Evolutionary conservation across 2,329 filamentous ascomycete species (phyloP), one percentile per base, ranked within the genome.

Genomic region (Achaetomium macrosporum): DNA sequence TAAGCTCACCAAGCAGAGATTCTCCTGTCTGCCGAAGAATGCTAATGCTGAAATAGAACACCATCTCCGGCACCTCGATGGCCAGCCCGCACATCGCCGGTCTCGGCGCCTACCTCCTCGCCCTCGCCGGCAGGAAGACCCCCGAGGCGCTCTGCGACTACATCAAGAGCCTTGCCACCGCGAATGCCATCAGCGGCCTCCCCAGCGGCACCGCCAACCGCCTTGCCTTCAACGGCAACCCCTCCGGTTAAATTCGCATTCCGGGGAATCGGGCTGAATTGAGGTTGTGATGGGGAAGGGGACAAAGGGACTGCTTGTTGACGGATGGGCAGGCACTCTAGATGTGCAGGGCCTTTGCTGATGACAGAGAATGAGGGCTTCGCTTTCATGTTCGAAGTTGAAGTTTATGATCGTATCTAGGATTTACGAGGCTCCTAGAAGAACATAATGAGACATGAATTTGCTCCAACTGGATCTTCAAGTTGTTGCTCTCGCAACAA

Each of bases 211-310:
- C 75, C 48, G 60, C 64, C 61, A 82, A 83, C 71, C 62, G 70
- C 53, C 70, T 84, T 48, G 77, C 75, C 53, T 82, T 78, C 69
- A 83, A 83, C 68, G 76, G 76, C 55, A 70, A 69, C 61, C 66
- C 65, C 37, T 59, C 57, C 7, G 61, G 44, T 17, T 65, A 61
- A 61, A 41, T 13, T n/a, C 35, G 13, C 15, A 36, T 16, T n/a
- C 4, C 12, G 33, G 13, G 33, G 11, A 12, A 35, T 15, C 33
- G 10, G 11, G 10, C 11, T 12, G 33, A 15, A 11, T 11, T 35
- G 11, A 35, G 13, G 3, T 3, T 12, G 10, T 35, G 33, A 15
- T 35, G 11, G 3, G 10, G 10, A 35, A 35, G 10, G 10, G 33
- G 33, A 35, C 4, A 9, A 35, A 9, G 10, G 33, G n/a, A n/a